Base-by-base conservation (phyloP, 805 yeast species). In the Sungouiozyma ichnusensis region DNA sequence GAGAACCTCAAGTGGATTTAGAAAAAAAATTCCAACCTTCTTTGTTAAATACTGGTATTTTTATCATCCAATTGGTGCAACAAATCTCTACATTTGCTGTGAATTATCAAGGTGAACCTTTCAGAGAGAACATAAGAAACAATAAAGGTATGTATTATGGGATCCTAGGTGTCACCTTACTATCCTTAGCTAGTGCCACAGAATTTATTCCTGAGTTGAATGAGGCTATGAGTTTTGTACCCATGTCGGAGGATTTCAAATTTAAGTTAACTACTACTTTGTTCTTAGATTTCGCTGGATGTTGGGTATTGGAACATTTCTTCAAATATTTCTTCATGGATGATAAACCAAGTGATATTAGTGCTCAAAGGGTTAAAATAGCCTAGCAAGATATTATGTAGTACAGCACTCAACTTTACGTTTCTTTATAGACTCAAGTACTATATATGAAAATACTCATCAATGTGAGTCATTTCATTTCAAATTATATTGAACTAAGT, bases 81-180 rank as follows among this genome's bases (percentile, higher is more conserved):
- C 96, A 92, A 65, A 94, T 92, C 41, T 85, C 97, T 14, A 92
- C 98, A 0, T 92, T 88, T 70, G 96, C 96, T 16, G 96, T 92
- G 44, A 92, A 92, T 67, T 92, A 92, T 65, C 95, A 86, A 68
- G 98, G 98, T 42, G 79, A 83, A 52, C 98, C 98, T 43, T 92
- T 92, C 70, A 81, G 94, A 63, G 95, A 92, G 67, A 77, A 85
- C 44, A 82, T 92, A 54, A 71, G 70, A 41, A 95, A 83, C 63
- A 92, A 92, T 67, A 84, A 81, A 65, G 97, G 97, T 50, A 92
- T 92, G 97, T 90, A 82, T 67, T 90, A 85, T 53, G 98, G 98
- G 18, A 72, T 92, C 44, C 60, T 90, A 32, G 95, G 95, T 51
- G 97, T 90, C 50, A 82, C 94, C 18, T 85, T 75, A 34, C 72